Evolutionary conservation across 2,329 filamentous ascomycete species (phyloP), one percentile per base, ranked within the genome.

Genomic region (Penicillium rolfsii): DNA sequence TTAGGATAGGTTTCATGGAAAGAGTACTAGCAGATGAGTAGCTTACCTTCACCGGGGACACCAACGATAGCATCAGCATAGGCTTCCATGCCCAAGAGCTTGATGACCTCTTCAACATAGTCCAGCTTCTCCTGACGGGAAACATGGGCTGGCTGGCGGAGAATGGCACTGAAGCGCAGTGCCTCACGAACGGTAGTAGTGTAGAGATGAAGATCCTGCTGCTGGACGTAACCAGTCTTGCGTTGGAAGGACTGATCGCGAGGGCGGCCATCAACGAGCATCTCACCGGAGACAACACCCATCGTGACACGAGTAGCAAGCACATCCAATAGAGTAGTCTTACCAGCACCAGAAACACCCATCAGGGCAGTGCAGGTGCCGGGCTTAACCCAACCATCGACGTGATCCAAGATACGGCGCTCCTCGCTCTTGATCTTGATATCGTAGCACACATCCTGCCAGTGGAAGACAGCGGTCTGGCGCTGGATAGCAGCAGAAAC

Each of bases 301-400:
- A 95, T 94, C 0, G 91, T 93, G 11, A 90, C 90, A 74, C 93
- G 89, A 61, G 90, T 91, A 49, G 93, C 93, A 65, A 97, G 83
- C 38, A 91, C 91, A 76, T 97, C 91, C 35, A 97, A 80, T 30
- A 97, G 84, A 0, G 93, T 97, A 0, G 93, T 97, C 77, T 97
- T 97, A 60, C 93, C 93, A n/a, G 93, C 93, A 67, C 93, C 93
- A 35, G 90, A 93, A 7, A 93, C 91, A 79, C 92, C 84, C 93
- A 97, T 97, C 3, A 96, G 82, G 41, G 91, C 93, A 12, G 93
- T 97, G 57, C 96, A 76, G 16, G 91, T 96, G 61, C 93, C 93
- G 3, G 93, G 93, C 77, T 96, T 95, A 61, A 97, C 92, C 91
- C 91, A 97, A 38, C 93, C 93, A 71, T 96, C 90, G 12, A 97